Evolutionary conservation across 768 basidiomycete genomes (phyloP).

Genomic region (Jaapia argillacea): DNA sequence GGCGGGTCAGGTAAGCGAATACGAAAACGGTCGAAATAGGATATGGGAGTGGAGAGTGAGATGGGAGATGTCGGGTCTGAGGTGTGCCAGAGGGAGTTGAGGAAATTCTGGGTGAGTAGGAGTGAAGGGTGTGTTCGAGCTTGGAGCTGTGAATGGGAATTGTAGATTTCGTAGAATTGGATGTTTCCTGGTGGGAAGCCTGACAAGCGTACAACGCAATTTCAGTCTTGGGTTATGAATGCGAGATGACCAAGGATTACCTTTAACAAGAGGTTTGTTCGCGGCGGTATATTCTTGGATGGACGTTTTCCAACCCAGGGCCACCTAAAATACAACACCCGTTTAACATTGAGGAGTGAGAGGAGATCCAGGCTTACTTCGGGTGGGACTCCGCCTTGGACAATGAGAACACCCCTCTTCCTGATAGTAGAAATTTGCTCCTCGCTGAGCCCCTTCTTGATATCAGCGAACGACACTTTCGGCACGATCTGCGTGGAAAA

Average conservation of each 20-base stretch:
- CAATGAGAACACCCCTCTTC: constrained; percentile 41
- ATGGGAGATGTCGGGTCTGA: constrained; percentile 32
- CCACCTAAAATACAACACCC: constrained; percentile 31
- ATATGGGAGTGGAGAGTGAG: constrained; percentile 47
- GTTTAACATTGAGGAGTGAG: constrained; percentile 12
- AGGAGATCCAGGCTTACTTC: constrained; percentile 28
- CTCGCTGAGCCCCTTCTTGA: constrained; percentile 36
- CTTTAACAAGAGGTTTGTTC: constrained; percentile 39
- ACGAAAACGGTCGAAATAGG: constrained; percentile 69
- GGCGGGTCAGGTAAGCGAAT: constrained; percentile 67
- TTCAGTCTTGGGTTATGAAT: neutral
- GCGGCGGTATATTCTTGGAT: constrained; percentile 43
- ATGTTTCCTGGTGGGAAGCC: constrained; percentile 61
- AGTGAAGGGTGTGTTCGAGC: constrained; percentile 59
- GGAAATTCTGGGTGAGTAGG: constrained; percentile 43
- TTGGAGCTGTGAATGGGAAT: constrained; percentile 48
- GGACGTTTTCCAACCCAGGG: constrained; percentile 43
- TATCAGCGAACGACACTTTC: constrained; percentile 30
- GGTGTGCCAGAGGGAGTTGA: constrained; percentile 52
- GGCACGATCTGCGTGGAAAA: constrained; percentile 36
- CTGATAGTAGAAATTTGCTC: constrained; percentile 35
- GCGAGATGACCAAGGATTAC: constrained; percentile 16
- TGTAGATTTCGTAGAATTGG: constrained; percentile 70
- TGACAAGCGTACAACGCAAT: constrained; percentile 13
- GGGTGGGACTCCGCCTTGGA: constrained; percentile 46